Percentiles rank a stretch among this genome's conserved stretches.
Conservation (phyloP, 257 asterid species). For the Penstemon davidsonii region DNA sequence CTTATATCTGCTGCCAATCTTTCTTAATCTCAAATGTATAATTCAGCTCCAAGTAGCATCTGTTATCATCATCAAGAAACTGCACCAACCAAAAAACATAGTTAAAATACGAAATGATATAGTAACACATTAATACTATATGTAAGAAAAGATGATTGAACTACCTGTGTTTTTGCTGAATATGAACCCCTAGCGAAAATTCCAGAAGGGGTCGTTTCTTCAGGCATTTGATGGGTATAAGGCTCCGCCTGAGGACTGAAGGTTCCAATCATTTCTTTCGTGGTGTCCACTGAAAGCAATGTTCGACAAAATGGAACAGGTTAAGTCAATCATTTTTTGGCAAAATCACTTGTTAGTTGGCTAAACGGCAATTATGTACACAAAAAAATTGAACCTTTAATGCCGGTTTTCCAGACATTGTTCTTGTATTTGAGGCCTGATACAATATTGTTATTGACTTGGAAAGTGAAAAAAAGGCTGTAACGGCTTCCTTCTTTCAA, state of each 20-base stretch:
- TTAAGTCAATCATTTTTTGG: not conserved
- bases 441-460: constrained; percentile 72
- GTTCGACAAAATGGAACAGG: constrained; percentile 6
- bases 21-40: constrained; percentile 73
- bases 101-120: not conserved
- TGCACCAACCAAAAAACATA: constrained; percentile 21
- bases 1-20: constrained; percentile 47
- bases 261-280: constrained; percentile 96
- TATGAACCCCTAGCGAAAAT: constrained; percentile 91
- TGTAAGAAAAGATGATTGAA: not conserved
- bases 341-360: not conserved
- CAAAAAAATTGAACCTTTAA: constrained; percentile 51
- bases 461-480: constrained; percentile 55
- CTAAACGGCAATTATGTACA: constrained; percentile 3
- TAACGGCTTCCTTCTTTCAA: constrained; percentile 81
- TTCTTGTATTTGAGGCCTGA: constrained; percentile 77
- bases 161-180: constrained; percentile 86
- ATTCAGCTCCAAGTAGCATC: constrained; percentile 76
- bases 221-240: constrained; percentile 85
- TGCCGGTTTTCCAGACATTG: constrained; percentile 80
- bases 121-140: not conserved
- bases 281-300: constrained; percentile 65
- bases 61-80: constrained; percentile 74
- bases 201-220: constrained; percentile 94
- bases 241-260: constrained; percentile 95